Evolutionary conservation across 192 early-diverging fungal genomes (phyloP).

Genomic region (Jimgerdemannia flammicorona): DNA sequence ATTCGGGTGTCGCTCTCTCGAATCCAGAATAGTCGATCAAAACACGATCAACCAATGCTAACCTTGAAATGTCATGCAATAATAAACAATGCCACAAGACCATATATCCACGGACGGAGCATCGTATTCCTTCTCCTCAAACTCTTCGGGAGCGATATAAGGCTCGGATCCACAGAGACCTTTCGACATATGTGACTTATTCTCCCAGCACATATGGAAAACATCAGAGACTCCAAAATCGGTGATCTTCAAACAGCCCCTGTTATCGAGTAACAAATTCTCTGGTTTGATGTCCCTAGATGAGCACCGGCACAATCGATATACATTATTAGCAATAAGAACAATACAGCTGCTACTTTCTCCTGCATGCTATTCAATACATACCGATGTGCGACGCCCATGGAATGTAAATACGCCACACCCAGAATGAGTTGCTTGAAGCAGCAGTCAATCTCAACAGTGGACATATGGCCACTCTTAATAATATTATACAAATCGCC

Average conservation of each 20-base stretch:
- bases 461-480: conserved; percentile 67
- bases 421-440: conserved; percentile 91
- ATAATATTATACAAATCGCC: conserved; percentile 89
- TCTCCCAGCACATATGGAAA: conserved; percentile 58
- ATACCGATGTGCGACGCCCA: conserved; percentile 88
- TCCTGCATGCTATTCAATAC: no score
- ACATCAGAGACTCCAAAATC: conserved; percentile 98
- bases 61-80: conserved; percentile 68
- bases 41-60: no score
- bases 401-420: conserved; percentile 84
- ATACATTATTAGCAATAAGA: not conserved
- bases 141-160: conserved; percentile 95
- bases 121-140: conserved; percentile 77
- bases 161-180: conserved; percentile 95
- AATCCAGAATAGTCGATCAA: no score
- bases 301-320: not conserved
- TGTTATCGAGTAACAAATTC: conserved; percentile 81
- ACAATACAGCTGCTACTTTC: not conserved
- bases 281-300: conserved; percentile 72
- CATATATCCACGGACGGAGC: conserved; percentile 89
- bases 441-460: conserved; percentile 81
- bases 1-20: no score
- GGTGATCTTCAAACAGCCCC: conserved; percentile 91
- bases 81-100: conserved; percentile 93
- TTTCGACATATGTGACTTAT: conserved; percentile 66